Evolutionary conservation across 306 rosid species (phyloP), one percentile per base, ranked within the genome.

Genomic region (Inga leiocalycina): DNA sequence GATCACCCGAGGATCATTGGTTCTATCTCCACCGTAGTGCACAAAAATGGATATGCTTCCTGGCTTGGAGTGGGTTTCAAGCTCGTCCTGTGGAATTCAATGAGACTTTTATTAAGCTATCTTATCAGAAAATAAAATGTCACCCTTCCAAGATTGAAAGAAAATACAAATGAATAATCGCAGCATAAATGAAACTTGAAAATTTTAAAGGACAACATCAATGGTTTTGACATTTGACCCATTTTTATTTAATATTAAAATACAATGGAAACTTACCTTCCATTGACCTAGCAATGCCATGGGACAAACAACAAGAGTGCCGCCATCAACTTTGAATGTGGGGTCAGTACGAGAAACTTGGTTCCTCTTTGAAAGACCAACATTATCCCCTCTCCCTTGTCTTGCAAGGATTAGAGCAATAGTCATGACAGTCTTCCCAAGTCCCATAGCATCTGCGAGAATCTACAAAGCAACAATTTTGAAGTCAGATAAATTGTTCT

Each of bases 401-500:
- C 86, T 89, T 70, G 91, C 81, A 69, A 93, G 97, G 76, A 93
- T 90, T 83, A 94, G 83, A 68, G 93, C 90, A 82, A 94, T 93
- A 71, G 97, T 90, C 98, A 94, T 94, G 74, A 94, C 98, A 34
- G 98, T 93, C 89, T 94, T 94, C 57, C 98, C 98, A 75, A 94
- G 98, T 75, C 98, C 98, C 98, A 94, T 94, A 22, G 97, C 97
- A 88, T 94, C 98, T 9, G 93, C 98, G 49, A 94, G 91, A 73
- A 91, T 89, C 98, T 94, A 46, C 45, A 86, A 39, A 66, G 39
- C 39, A 71, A 4, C 8, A 61, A 27, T 22, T 41, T 64, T 30
- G 0, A 30, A 56, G 81, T 89, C 76, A 85, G 85, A 74, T 72
- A 56, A 78, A 69, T 35, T 2, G 24, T 37, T 44, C 12, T 61